A percentile compares a stretch with the other conserved stretches of the same genome.
Evolutionary conservation across 495 filamentous ascomycete species (phyloP).

Genomic region (Aspergillus bridgeri): DNA sequence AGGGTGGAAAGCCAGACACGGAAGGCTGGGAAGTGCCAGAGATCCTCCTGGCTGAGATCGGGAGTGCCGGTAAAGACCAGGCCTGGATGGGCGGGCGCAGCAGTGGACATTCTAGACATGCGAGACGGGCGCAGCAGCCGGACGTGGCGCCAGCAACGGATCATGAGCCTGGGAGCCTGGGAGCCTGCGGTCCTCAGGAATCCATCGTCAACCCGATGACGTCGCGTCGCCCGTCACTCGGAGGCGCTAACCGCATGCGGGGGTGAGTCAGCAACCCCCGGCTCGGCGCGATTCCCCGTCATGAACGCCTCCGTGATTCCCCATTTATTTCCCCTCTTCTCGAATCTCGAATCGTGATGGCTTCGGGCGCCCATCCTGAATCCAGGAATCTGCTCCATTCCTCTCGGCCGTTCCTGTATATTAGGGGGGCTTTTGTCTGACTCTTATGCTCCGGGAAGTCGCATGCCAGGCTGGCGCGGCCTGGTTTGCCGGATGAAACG

Average conservation of each 20-base stretch:
- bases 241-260: neutral
- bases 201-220: neutral
- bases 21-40: conserved; percentile 71
- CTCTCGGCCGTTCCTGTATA: neutral
- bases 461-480: neutral
- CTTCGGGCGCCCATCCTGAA: neutral
- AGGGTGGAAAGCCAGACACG: conserved; percentile 69
- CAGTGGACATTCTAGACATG: neutral
- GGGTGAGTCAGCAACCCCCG: neutral
- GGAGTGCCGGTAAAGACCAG: conserved; percentile 19
- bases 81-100: neutral
- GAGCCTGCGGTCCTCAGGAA: neutral
- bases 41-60: conserved; percentile 57
- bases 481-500: neutral
- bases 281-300: too few species aligned
- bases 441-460: neutral
- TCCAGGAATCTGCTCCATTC: neutral
- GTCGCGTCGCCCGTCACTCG: neutral
- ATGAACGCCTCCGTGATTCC: too few species aligned
- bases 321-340: too few species aligned
- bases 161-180: too few species aligned
- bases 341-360: too few species aligned
- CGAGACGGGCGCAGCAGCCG: neutral
- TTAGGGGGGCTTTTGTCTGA: too few species aligned
- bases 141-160: neutral